Conservation (phyloP, 306 rosid species). For the Lablab purpureus region DNA sequence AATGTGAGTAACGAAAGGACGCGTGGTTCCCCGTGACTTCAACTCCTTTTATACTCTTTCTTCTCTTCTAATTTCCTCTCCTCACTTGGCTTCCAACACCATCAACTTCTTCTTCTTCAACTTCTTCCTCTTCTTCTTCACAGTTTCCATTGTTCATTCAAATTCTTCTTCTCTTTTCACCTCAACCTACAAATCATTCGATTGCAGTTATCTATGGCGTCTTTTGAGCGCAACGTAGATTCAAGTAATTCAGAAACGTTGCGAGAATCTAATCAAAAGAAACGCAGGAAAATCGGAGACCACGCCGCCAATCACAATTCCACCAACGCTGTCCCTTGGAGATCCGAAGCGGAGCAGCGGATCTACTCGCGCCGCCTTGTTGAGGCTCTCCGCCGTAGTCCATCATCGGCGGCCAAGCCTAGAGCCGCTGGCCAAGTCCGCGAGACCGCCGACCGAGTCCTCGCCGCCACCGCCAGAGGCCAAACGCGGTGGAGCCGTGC, state of each 20-base stretch:
- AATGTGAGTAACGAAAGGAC: slow-evolving; percentile 55
- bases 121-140: not conserved
- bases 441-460: slow-evolving; percentile 75
- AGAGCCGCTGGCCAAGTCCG: slow-evolving; percentile 49
- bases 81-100: not conserved
- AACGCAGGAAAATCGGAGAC: slow-evolving; percentile 58
- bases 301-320: slow-evolving; percentile 17
- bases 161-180: not conserved
- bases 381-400: slow-evolving; percentile 61
- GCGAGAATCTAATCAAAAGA: slow-evolving; percentile 56
- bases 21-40: slow-evolving; percentile 68
- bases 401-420: slow-evolving; percentile 35
- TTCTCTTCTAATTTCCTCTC: not conserved
- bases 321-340: slow-evolving; percentile 58
- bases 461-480: slow-evolving; percentile 76
- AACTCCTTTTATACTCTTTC: slow-evolving; percentile 54
- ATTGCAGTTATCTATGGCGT: slow-evolving; percentile 47
- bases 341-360: slow-evolving; percentile 70
- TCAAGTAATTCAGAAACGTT: slow-evolving; percentile 32
- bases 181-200: not conserved
- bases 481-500: slow-evolving; percentile 93
- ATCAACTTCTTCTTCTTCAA: not conserved
- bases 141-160: not conserved
- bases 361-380: slow-evolving; percentile 77
- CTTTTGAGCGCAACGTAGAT: slow-evolving; percentile 45